Evolutionary conservation across 768 basidiomycete species (phyloP).

Genomic region (Clathrus columnatus): DNA sequence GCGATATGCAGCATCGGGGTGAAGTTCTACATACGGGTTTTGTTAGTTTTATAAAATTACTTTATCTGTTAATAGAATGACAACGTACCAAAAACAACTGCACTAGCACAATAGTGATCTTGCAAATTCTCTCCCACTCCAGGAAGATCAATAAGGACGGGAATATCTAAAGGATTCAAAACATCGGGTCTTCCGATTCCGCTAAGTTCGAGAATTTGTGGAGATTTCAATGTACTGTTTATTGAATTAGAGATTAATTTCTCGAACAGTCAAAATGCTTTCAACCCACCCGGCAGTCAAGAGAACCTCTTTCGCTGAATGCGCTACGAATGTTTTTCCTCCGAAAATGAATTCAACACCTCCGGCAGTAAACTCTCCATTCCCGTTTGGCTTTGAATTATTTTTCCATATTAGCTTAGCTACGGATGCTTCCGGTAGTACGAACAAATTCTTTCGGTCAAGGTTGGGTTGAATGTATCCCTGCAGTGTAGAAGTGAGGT

Average conservation of each 20-base stretch:
- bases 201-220: constrained; percentile 50
- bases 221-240: constrained; percentile 31
- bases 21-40: background rate
- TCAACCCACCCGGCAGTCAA: constrained; percentile 28
- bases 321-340: constrained; percentile 24
- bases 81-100: background rate
- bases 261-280: background rate
- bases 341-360: constrained; percentile 38
- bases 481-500: constrained; percentile 20
- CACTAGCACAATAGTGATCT: constrained; percentile 25
- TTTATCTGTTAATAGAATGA: background rate
- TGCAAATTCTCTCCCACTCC: constrained; percentile 69
- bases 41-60: background rate
- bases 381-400: background rate
- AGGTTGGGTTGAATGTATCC: constrained; percentile 20
- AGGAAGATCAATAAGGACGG: constrained; percentile 51
- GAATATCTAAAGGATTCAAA: constrained; percentile 39
- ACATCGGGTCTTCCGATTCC: constrained; percentile 54
- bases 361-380: constrained; percentile 27
- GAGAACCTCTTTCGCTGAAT: constrained; percentile 43
- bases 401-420: constrained; percentile 15
- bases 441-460: constrained; percentile 20
- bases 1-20: background rate
- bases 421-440: constrained; percentile 23
- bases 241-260: background rate